Evolutionary conservation across 768 basidiomycete genomes (phyloP).

Genomic region (Mycena galericulata): DNA sequence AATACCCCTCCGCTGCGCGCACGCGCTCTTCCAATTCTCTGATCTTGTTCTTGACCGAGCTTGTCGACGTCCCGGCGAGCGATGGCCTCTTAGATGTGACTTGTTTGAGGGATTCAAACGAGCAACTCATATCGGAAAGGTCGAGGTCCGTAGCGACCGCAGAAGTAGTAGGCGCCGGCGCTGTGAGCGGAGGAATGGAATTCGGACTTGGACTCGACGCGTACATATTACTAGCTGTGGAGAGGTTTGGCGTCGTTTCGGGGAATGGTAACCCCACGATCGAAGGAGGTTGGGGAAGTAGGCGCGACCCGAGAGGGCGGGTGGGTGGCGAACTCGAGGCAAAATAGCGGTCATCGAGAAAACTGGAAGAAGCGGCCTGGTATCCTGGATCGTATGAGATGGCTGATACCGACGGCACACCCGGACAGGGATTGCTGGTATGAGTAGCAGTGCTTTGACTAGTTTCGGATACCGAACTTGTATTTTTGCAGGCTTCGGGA

Average conservation of each 20-base stretch:
- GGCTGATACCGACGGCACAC: constrained; percentile 7
- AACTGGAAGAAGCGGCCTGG: constrained; percentile 26
- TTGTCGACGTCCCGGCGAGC: constrained; percentile 25
- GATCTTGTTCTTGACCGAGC: constrained; percentile 56
- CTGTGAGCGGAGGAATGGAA: no score
- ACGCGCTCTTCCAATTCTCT: constrained; percentile 53
- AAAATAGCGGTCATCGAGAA: constrained; percentile 27
- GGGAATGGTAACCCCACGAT: constrained; percentile 24
- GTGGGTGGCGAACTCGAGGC: not conserved
- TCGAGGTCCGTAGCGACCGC: constrained; percentile 7
- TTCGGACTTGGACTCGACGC: not conserved
- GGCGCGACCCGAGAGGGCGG: constrained; percentile 24
- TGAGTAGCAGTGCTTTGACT: not conserved
- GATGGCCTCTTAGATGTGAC: constrained; percentile 20
- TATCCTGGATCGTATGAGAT: constrained; percentile 15
- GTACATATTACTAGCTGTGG: no score
- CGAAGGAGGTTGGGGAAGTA: constrained; percentile 35
- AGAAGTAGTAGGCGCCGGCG: not conserved
- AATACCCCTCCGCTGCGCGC: constrained; percentile 32
- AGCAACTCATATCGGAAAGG: not conserved
- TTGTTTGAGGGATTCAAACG: not conserved
- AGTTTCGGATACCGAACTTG: not conserved
- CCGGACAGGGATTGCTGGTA: not conserved
- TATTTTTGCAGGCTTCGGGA: not conserved
- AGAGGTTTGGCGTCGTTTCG: not conserved